Conservation (phyloP, 371 early-diverging fungal species). For the Parasitella parasitica region DNA sequence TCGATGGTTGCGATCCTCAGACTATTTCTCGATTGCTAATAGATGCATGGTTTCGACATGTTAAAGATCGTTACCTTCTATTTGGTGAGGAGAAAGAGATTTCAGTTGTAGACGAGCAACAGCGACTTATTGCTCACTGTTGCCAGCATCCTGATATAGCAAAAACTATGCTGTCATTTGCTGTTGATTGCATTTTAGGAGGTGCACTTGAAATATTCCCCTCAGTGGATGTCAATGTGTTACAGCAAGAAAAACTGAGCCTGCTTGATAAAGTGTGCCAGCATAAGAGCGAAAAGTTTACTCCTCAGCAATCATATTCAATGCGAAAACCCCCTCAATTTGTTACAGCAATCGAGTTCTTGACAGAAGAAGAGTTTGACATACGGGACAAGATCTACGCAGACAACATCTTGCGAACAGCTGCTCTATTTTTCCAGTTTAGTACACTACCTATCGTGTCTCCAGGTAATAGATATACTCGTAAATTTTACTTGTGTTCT, state of each 20-base stretch:
- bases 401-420: slow-evolving; percentile 42
- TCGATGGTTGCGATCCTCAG: slow-evolving; percentile 11
- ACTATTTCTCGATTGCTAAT: slow-evolving; percentile 22
- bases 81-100: slow-evolving; percentile 19
- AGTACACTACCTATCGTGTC: slow-evolving; percentile 4
- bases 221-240: slow-evolving; percentile 19
- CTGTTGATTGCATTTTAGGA: slow-evolving; percentile 33
- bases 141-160: slow-evolving; percentile 31
- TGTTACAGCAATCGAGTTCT: slow-evolving; percentile 21
- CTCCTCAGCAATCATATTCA: not conserved
- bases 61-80: slow-evolving; percentile 33
- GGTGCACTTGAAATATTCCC: slow-evolving; percentile 47
- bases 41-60: slow-evolving; percentile 48
- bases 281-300: not conserved
- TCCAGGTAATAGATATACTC: slow-evolving; percentile 5
- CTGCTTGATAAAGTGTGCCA: slow-evolving; percentile 24
- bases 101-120: slow-evolving; percentile 23
- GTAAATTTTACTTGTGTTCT: not conserved
- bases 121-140: slow-evolving; percentile 25
- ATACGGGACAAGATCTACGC: slow-evolving; percentile 34
- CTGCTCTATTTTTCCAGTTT: slow-evolving; percentile 28
- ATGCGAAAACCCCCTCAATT: slow-evolving; percentile 35
- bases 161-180: slow-evolving; percentile 23
- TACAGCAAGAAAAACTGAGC: slow-evolving; percentile 28
- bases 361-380: slow-evolving; percentile 21